Percentiles rank a stretch among this genome's conserved stretches.
Evolutionary conservation across 2,329 filamentous ascomycete genomes (phyloP).

Genomic region (Beauveria sp.): DNA sequence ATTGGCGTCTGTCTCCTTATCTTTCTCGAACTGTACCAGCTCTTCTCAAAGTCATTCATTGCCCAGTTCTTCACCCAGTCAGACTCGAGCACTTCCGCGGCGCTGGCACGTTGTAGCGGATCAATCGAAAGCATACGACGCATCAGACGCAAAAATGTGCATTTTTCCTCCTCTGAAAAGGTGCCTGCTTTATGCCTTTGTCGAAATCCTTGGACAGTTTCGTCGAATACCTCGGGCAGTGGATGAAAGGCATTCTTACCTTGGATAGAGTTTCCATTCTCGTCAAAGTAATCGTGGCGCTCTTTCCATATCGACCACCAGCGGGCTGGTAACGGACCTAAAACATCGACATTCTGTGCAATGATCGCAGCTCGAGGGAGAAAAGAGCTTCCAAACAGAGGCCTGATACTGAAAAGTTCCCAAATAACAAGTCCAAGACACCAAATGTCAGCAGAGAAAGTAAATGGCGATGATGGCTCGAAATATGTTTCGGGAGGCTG

Average conservation of each 20-base stretch:
- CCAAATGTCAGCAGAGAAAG: constrained; percentile 17
- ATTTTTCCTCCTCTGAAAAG: constrained; percentile 17
- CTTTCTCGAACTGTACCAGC: background rate
- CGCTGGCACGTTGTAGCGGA: constrained; percentile 21
- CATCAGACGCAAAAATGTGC: constrained; percentile 22
- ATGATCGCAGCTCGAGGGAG: constrained; percentile 15
- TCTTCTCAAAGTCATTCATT: background rate
- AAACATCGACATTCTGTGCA: constrained; percentile 17
- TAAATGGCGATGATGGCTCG: constrained; percentile 4
- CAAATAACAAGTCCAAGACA: constrained; percentile 16
- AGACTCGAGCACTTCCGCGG: constrained; percentile 23
- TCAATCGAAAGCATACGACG: constrained; percentile 22
- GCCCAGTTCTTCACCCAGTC: constrained; percentile 29
- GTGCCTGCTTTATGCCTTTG: constrained; percentile 11
- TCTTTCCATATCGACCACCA: constrained; percentile 13
- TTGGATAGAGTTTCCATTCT: background rate
- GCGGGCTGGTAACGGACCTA: constrained; percentile 14
- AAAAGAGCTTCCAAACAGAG: constrained; percentile 16
- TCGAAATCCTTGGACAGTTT: constrained; percentile 18
- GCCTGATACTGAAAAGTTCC: constrained; percentile 19
- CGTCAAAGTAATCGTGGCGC: background rate
- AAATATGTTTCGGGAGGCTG: constrained; percentile 10
- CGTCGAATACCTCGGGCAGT: constrained; percentile 21
- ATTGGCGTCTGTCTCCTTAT: too few relatives aligned
- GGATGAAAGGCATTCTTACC: constrained; percentile 16